Base-by-base conservation (phyloP, 1,139 yeast genomes). In the Blastobotrys malaysiensis region DNA sequence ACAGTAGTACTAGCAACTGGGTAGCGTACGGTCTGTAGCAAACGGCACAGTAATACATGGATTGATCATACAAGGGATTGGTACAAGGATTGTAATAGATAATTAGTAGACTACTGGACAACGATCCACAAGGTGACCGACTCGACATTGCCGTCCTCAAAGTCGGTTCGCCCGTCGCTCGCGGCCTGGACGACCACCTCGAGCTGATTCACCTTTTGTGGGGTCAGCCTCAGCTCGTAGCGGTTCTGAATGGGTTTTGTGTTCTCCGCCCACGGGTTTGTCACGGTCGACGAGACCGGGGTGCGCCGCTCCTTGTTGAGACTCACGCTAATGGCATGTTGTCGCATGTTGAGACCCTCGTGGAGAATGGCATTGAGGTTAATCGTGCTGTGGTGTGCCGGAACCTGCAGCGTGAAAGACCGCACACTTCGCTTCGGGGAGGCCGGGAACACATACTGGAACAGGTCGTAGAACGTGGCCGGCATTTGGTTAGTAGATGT, bases 311-410 rank as follows among this genome's bases (percentile, higher is more conserved):
- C 59, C 18, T 60, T 55, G 51, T 67, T 66, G 53, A 62, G 69
- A 4, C 56, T 51, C 16, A 68, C 57, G 13, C 49, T 44, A 7
- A 65, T 54, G 26, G 56, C 55, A 59, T 63, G 63, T 46, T 63
- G 61, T n/a, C 68, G 61, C 39, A 55, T 50, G 47, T 64, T 61
- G 48, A 71, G 56, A n/a, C 59, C 55, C 43, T 62, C 62, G 58
- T 69, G 63, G 43, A 71, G 59, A 43, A 58, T 58, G 14, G 68
- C 65, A 7, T 64, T 56, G 39, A 71, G 54, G 39, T 63, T 60
- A 52, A 71, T 53, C 7, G 67, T 61, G 27, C 64, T 64, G 55
- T 70, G 74, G 57, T 64, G 66, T 26, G 64, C 50, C 2, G 74
- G 70, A 47, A 71, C 58, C 5, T 68, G 59, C 22, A 70, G 59